Percentiles rank a stretch among this genome's conserved stretches.
phyloP scores from a whole-genome alignment of 1,139 yeast genomes.

The Sugiyamaella grinbergsii region DNA sequence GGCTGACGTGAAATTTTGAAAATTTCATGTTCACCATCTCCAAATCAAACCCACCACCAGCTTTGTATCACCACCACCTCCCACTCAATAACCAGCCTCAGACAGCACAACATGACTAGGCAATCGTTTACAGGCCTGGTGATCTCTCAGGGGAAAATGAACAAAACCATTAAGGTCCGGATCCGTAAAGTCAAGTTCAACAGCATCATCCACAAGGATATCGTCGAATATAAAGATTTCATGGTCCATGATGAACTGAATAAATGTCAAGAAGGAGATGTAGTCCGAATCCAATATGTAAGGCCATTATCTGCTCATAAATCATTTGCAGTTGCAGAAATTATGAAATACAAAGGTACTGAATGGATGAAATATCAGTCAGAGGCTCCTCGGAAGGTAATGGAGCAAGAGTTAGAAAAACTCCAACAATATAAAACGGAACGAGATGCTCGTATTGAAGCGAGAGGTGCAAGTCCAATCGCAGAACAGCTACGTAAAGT shows the following conservation, averaged over 20 bases:
- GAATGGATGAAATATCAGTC: constrained; percentile 81
- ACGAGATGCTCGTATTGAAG: constrained; percentile 37
- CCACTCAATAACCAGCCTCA: background rate
- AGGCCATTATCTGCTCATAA: constrained; percentile 84
- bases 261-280: constrained; percentile 90
- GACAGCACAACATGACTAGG: constrained; percentile 77
- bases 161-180: constrained; percentile 91
- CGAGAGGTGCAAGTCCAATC: constrained; percentile 33
- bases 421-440: constrained; percentile 48
- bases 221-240: constrained; percentile 77
- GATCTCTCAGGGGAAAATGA: constrained; percentile 93
- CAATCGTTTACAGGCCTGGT: constrained; percentile 92
- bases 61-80: no score
- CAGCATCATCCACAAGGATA: constrained; percentile 49
- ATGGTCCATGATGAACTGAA: constrained; percentile 93
- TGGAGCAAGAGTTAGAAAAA: constrained; percentile 59
- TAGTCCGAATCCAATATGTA: constrained; percentile 88
- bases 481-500: constrained; percentile 35
- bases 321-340: constrained; percentile 91
- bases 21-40: no score
- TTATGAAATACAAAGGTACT: constrained; percentile 85
- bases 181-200: constrained; percentile 53
- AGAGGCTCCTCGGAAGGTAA: constrained; percentile 68
- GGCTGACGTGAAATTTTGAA: background rate
- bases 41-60: background rate